A percentile compares a stretch with the other conserved stretches of the same genome.
Evolutionary conservation across 345 rosid genomes (phyloP).

Genomic region (Acer campestre): DNA sequence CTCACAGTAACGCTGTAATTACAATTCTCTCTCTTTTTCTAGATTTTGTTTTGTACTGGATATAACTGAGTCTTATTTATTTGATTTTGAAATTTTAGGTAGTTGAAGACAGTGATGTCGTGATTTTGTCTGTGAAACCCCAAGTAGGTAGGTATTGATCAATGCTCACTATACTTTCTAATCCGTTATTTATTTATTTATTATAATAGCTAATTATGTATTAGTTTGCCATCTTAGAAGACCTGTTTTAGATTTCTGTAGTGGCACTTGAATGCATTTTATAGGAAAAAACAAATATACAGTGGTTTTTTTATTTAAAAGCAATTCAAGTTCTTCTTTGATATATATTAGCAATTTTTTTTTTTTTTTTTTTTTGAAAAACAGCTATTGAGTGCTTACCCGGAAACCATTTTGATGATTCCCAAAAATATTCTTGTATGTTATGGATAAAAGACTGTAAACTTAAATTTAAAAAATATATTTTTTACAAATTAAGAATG

Average conservation of each 20-base stretch:
- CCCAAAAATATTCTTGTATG: neutral
- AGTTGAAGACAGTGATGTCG: constrained; percentile 74
- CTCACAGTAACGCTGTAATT: constrained; percentile 54
- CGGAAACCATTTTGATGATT: neutral
- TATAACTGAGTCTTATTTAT: neutral
- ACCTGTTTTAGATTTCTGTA: neutral
- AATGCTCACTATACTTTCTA: neutral
- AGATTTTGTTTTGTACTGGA: neutral
- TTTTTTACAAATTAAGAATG: too few species aligned
- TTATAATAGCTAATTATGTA: neutral
- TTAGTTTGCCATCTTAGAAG: too few species aligned
- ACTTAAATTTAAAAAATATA: too few species aligned
- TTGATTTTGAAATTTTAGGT: constrained; percentile 50
- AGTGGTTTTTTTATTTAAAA: too few species aligned
- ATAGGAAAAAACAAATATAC: too few species aligned
- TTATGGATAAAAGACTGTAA: neutral
- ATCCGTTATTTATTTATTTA: neutral
- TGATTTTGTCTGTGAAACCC: constrained; percentile 88
- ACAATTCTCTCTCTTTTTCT: neutral
- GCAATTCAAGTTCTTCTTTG: neutral
- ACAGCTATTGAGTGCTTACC: too few species aligned
- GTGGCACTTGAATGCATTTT: too few species aligned
- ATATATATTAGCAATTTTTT: too few species aligned
- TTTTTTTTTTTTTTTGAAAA: too few species aligned
- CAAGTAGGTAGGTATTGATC: constrained; percentile 77